phyloP scores from a whole-genome alignment of 345 rosid genomes.

The Populus pruinosa region DNA sequence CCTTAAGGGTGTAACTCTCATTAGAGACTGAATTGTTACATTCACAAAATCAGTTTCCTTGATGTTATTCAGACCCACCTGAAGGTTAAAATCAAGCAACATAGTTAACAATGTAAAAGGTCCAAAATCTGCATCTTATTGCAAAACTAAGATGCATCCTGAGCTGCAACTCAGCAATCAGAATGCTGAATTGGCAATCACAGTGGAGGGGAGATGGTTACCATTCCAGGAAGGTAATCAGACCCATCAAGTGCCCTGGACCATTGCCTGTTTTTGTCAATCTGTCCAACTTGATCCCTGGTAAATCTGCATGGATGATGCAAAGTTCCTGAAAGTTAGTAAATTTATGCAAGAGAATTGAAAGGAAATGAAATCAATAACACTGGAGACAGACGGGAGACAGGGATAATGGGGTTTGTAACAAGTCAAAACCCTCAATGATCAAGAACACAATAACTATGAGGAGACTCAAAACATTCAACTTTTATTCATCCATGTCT shows the following conservation, averaged over 20 bases:
- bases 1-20: slow-evolving; percentile 89
- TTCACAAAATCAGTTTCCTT: slow-evolving; percentile 96
- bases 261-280: slow-evolving; percentile 89
- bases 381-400: not conserved
- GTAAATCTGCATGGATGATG: slow-evolving; percentile 54
- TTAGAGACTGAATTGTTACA: slow-evolving; percentile 89
- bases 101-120: slow-evolving; percentile 3
- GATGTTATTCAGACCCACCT: slow-evolving; percentile 96
- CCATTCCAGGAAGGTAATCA: slow-evolving; percentile 99
- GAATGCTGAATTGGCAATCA: not conserved
- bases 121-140: not conserved
- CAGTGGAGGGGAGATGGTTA: slow-evolving; percentile 6
- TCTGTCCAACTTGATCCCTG: slow-evolving; percentile 72
- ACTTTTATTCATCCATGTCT: too few relatives aligned
- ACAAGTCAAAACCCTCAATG: too few relatives aligned
- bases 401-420: too few relatives aligned
- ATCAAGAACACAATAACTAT: too few relatives aligned
- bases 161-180: not conserved
- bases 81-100: slow-evolving; percentile 12
- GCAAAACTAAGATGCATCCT: not conserved
- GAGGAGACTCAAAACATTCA: too few relatives aligned
- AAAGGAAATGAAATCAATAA: not conserved
- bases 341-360: not conserved
- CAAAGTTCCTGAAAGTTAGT: not conserved
- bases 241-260: slow-evolving; percentile 99